Evolutionary conservation across 768 basidiomycete species (phyloP).

Genomic region (Leccinum arenicola): DNA sequence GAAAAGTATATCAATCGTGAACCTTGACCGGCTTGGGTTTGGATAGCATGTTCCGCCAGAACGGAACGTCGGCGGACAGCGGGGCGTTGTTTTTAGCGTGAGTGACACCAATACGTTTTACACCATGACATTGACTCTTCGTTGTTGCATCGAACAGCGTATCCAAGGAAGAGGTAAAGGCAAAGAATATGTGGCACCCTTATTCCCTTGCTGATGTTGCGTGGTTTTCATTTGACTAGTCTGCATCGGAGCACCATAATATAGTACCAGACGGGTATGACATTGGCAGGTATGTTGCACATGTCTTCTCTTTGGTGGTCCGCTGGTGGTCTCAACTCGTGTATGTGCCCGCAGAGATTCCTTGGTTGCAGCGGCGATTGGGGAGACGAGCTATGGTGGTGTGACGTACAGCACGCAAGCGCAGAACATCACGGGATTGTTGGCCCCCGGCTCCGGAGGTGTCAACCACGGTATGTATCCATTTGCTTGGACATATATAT

Average conservation of each 20-base stretch:
- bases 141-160: conserved; percentile 30
- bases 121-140: neutral
- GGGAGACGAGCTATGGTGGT: conserved; percentile 39
- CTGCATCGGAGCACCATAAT: conserved; percentile 35
- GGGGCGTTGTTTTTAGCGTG: conserved; percentile 59
- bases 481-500: neutral
- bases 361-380: conserved; percentile 39
- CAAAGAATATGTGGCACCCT: neutral
- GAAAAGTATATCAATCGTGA: neutral
- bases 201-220: neutral
- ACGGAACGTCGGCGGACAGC: conserved; percentile 49
- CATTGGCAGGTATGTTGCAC: conserved; percentile 38
- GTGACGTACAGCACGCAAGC: conserved; percentile 46
- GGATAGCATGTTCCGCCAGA: conserved; percentile 50
- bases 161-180: conserved; percentile 43
- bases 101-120: conserved; percentile 14
- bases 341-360: conserved; percentile 28
- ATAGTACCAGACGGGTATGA: conserved; percentile 50
- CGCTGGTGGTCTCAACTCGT: neutral
- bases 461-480: conserved; percentile 47
- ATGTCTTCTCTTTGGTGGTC: neutral
- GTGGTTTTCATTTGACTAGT: conserved; percentile 11
- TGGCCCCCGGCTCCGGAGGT: conserved; percentile 48
- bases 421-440: conserved; percentile 46
- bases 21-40: neutral